Evolutionary conservation across 1,284 basidiomycete genomes (phyloP).

Genomic region (Melampsora larici-populina): DNA sequence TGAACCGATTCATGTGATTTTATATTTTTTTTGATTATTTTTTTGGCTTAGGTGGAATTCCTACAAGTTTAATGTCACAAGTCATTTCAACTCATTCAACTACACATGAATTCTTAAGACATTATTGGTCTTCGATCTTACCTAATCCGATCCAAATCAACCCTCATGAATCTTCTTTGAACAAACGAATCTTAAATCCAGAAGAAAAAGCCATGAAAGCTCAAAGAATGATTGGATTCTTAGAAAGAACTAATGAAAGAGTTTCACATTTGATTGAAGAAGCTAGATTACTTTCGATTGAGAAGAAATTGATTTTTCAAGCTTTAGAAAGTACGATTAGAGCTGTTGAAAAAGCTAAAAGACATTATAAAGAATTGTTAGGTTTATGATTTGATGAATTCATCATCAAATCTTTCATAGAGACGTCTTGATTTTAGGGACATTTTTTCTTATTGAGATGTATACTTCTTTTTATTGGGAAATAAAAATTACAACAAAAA

Average conservation of each 20-base stretch:
- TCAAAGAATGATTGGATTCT: conserved; percentile 76
- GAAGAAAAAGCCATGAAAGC: conserved; percentile 67
- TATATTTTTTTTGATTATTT: no score
- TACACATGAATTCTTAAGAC: conserved; percentile 89
- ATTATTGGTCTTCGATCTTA: conserved; percentile 87
- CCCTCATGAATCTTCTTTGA: no score
- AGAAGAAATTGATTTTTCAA: conserved; percentile 54
- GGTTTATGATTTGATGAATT: conserved; percentile 1
- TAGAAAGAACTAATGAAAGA: conserved; percentile 73
- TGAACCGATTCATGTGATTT: no score
- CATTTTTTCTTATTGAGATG: no score
- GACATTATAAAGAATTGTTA: conserved; percentile 45
- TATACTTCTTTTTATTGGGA: no score
- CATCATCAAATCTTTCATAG: neutral
- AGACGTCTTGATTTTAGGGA: neutral
- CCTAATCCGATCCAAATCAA: conserved; percentile 57
- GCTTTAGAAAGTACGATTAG: conserved; percentile 74
- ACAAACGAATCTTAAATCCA: conserved; percentile 46
- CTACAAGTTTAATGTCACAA: conserved; percentile 70
- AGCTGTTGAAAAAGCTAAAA: conserved; percentile 72
- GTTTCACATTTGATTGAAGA: conserved; percentile 69
- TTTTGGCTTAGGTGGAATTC: conserved; percentile 65
- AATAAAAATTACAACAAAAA: no score
- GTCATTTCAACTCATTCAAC: conserved; percentile 86
- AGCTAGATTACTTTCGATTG: conserved; percentile 61